phyloP scores from a whole-genome alignment of 371 early-diverging fungal genomes.

The Sporodiniella umbellata region DNA sequence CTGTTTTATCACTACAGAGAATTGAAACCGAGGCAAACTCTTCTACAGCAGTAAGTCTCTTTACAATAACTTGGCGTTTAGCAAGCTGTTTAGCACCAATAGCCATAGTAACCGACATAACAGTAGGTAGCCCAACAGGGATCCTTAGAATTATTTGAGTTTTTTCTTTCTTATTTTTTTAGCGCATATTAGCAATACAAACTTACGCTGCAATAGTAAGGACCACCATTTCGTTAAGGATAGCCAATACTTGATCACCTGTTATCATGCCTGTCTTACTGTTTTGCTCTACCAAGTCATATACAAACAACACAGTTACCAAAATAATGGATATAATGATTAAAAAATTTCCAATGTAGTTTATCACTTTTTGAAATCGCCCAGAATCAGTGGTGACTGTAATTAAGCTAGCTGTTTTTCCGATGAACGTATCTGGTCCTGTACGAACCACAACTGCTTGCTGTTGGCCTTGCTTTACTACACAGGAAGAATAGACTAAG shows the following conservation, averaged over 20 bases:
- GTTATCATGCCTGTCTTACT: slow-evolving; percentile 29
- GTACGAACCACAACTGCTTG: slow-evolving; percentile 84
- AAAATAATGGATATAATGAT: slow-evolving; percentile 70
- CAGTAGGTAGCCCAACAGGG: slow-evolving; percentile 94
- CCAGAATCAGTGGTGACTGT: slow-evolving; percentile 79
- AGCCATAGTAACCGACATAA: slow-evolving; percentile 95
- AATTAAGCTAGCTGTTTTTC: slow-evolving; percentile 88
- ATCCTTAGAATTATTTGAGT: slow-evolving; percentile 39
- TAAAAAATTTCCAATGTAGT: slow-evolving; percentile 80
- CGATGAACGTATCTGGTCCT: slow-evolving; percentile 89
- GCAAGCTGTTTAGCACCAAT: slow-evolving; percentile 90
- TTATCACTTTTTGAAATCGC: slow-evolving; percentile 85
- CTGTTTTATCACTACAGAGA: slow-evolving; percentile 96
- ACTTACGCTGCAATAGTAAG: slow-evolving; percentile 28
- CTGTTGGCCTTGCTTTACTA: slow-evolving; percentile 85
- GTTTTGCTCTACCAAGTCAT: slow-evolving; percentile 52
- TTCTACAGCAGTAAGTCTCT: slow-evolving; percentile 91
- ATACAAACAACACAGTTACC: slow-evolving; percentile 76
- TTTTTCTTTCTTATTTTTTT: not conserved
- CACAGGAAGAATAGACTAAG: slow-evolving; percentile 80
- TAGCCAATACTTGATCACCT: slow-evolving; percentile 50
- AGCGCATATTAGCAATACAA: no score
- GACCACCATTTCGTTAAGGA: slow-evolving; percentile 70
- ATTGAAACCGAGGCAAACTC: slow-evolving; percentile 91
- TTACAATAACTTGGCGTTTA: slow-evolving; percentile 89